These are phyloP conservation scores for Tardiomyces digboiensis DNA, from an alignment of 1,139 yeast genomes.

Conservation along the genomic window DNA sequence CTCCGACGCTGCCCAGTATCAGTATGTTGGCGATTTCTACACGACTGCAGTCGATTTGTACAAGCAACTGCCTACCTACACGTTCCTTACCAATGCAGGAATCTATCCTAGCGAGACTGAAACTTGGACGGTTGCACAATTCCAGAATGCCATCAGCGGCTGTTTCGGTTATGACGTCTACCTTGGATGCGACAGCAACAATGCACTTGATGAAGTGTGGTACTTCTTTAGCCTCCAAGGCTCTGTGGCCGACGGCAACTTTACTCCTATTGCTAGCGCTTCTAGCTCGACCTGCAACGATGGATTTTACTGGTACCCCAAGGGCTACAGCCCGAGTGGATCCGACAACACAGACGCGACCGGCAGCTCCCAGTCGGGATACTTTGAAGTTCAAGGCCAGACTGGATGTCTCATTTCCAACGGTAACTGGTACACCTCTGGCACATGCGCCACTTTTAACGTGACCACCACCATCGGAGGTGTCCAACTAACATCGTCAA, in stretches of 20 bases:
- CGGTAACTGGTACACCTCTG: constrained; percentile 77
- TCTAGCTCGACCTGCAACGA: constrained; percentile 53
- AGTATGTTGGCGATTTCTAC: constrained; percentile 74
- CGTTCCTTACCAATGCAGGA: constrained; percentile 57
- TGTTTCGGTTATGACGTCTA: constrained; percentile 48
- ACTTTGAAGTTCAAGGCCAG: constrained; percentile 43
- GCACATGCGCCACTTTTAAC: constrained; percentile 77
- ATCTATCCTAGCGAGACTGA: constrained; percentile 53
- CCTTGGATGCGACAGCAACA: constrained; percentile 58
- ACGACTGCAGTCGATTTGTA: constrained; percentile 55
- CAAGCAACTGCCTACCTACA: constrained; percentile 57
- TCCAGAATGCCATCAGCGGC: constrained; percentile 50
- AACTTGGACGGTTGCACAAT: constrained; percentile 57
- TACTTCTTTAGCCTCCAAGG: constrained; percentile 78
- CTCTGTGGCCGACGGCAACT: constrained; percentile 56
- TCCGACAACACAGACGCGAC: constrained; percentile 28
- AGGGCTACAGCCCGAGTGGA: constrained; percentile 35
- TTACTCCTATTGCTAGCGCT: constrained; percentile 54
- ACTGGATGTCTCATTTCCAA: constrained; percentile 75
- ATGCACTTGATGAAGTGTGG: constrained; percentile 82
- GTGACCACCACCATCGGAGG: constrained; percentile 57
- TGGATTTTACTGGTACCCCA: constrained; percentile 73
- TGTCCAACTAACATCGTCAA: constrained; percentile 52
- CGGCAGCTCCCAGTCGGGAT: constrained; percentile 30
- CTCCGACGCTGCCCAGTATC: constrained; percentile 31